Evolutionary conservation across 2,329 filamentous ascomycete species (phyloP).

Genomic region (Colletotrichum limetticola): DNA sequence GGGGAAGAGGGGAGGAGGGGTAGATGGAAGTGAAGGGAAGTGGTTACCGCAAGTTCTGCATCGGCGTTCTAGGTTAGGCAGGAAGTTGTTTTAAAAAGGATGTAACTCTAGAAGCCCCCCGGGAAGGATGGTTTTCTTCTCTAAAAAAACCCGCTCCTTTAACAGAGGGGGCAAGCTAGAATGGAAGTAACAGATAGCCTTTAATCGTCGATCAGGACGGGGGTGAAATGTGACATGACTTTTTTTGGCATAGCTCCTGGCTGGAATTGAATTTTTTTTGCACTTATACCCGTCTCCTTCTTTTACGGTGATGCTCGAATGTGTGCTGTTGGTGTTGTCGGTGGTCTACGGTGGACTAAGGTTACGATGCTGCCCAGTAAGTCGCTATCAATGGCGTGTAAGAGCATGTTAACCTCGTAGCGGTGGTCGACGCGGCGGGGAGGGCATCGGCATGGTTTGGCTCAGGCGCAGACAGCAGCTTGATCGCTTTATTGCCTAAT

Average conservation of each 20-base stretch:
- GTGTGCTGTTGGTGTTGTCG: not conserved
- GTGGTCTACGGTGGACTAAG: no score
- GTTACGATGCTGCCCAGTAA: no score
- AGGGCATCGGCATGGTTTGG: no score
- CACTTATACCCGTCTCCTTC: not conserved
- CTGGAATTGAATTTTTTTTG: slow-evolving; percentile 11
- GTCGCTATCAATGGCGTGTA: no score
- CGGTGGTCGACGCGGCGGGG: no score
- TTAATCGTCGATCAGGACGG: slow-evolving; percentile 30
- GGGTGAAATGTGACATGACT: slow-evolving; percentile 30
- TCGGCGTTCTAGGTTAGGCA: slow-evolving; percentile 50
- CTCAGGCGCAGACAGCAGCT: no score
- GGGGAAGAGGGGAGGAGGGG: no score
- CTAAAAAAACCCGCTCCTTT: slow-evolving; percentile 29
- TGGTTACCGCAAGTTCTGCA: slow-evolving; percentile 43
- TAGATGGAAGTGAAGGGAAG: slow-evolving; percentile 12
- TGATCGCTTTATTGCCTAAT: no score
- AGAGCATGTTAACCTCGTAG: no score
- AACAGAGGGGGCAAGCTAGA: slow-evolving; percentile 43
- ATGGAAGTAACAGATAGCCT: slow-evolving; percentile 36
- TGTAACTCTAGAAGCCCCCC: slow-evolving; percentile 49
- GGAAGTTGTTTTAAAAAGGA: slow-evolving; percentile 44
- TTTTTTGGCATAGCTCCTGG: slow-evolving; percentile 26
- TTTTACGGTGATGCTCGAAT: no score
- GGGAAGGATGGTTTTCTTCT: slow-evolving; percentile 42